These are phyloP conservation scores for Sindora glabra DNA, from an alignment of 306 rosid genomes.

Conservation along the genomic window DNA sequence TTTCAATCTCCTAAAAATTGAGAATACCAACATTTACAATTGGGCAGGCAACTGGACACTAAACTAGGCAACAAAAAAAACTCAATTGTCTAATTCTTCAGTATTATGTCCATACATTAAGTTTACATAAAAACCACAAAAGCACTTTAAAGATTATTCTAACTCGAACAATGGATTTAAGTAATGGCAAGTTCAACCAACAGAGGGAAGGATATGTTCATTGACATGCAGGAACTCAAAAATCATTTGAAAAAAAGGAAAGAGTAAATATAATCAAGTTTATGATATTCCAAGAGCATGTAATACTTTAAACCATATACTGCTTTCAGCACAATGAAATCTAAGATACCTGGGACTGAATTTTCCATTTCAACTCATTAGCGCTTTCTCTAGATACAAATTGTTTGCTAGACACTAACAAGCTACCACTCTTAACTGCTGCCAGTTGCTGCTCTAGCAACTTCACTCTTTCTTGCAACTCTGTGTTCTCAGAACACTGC, in stretches of 20 bases:
- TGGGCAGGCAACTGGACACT: neutral
- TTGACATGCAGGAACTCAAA: neutral
- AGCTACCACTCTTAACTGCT: slow-evolving; percentile 31
- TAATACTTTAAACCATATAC: slow-evolving; percentile 6
- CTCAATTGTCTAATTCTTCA: neutral
- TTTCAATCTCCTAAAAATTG: slow-evolving; percentile 69
- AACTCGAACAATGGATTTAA: neutral
- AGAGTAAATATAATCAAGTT: neutral
- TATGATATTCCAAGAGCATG: neutral
- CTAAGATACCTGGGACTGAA: slow-evolving; percentile 68
- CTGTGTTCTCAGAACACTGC: slow-evolving; percentile 78
- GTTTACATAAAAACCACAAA: neutral
- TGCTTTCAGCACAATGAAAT: neutral
- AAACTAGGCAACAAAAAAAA: slow-evolving; percentile 4
- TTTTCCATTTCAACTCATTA: slow-evolving; percentile 70
- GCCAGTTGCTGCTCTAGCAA: slow-evolving; percentile 59
- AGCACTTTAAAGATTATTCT: neutral
- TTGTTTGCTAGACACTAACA: slow-evolving; percentile 28
- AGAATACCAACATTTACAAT: neutral
- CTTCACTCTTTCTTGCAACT: slow-evolving; percentile 61
- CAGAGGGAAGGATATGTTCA: neutral
- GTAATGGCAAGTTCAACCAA: neutral
- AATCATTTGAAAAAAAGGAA: neutral
- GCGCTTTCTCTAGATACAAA: slow-evolving; percentile 42
- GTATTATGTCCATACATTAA: neutral